Conservation (phyloP, 345 rosid species). For the Citrus medica region DNA sequence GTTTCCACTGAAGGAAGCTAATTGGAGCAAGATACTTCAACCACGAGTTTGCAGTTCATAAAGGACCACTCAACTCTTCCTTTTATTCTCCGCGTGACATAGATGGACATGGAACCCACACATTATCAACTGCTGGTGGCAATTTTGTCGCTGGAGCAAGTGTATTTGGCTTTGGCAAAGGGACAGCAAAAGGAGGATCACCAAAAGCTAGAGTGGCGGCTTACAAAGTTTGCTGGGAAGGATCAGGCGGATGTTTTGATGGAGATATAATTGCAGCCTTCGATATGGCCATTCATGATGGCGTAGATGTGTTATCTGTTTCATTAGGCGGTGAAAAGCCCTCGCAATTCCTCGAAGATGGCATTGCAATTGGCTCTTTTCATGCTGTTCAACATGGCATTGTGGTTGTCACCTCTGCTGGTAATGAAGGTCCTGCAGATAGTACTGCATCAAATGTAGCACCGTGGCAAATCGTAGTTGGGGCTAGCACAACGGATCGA, state of each 20-base stretch:
- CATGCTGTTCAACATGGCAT: conserved; percentile 66
- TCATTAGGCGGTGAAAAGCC: conserved; percentile 55
- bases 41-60: conserved; percentile 43
- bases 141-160: conserved; percentile 49
- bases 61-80: conserved; percentile 43
- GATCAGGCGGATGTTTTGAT: conserved; percentile 48
- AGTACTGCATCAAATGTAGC: conserved; percentile 63
- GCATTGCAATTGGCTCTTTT: conserved; percentile 72
- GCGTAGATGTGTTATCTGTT: conserved; percentile 72
- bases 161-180: conserved; percentile 49
- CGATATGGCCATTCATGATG: conserved; percentile 77
- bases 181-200: conserved; percentile 83
- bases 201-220: conserved; percentile 83
- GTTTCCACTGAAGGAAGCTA: conserved; percentile 49
- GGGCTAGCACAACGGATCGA: conserved; percentile 83
- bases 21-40: conserved; percentile 63
- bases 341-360: conserved; percentile 42
- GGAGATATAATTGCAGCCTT: conserved; percentile 69
- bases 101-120: conserved; percentile 88
- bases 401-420: conserved; percentile 69
- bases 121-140: conserved; percentile 84
- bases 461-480: conserved; percentile 90
- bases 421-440: conserved; percentile 76
- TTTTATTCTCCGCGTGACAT: conserved; percentile 63
- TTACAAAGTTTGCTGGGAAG: conserved; percentile 68